Evolutionary conservation across 192 early-diverging fungal genomes (phyloP), one percentile per base, ranked within the genome.

Genomic region (Haplosporangium gracile): DNA sequence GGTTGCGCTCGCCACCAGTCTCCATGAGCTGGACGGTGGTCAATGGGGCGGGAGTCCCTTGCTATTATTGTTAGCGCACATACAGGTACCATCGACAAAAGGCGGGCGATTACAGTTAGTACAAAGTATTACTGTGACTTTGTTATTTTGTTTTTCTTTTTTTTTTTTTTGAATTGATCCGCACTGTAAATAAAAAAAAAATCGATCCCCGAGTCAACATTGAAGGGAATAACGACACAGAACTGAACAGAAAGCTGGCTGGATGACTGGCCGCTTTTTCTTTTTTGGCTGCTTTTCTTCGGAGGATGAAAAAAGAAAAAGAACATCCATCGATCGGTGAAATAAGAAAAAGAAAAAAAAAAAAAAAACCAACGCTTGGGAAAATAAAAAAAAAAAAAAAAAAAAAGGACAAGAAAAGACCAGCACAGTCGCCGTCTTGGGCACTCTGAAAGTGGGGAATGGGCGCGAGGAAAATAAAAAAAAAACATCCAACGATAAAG

Each of bases 11-110:
- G 74, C 57, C 74, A 39, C 76, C 74, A 36, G 73, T 74, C 40
- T 72, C 88, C 74, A 88, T 85, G 29, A 91, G 88, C 85, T 87
- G 82, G 39, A 92, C 89, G 2, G 88, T 82, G 72, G 88, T 91
- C 74, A 93, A 71, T 90, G 95, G 88, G 93, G 91, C 70, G 88
- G 94, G 81, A 82, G 87, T 78, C 91, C 93, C 93, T 70, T 94
- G 91, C 68, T 86, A 76, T 42, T 24, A 40, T 55, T n/a, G 22
- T 47, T 16, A 1, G 11, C 32, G 18, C 2, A 29, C 32, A 51
- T 32, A 45, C 29, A 57, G 45, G 73, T 32, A 74, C 36, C 49
- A 39, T 32, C 39, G 36, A 20, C 18, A n/a, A 71, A 42, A 42
- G 70, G 20, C 40, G 70, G 36, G 70, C 36, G 70, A 71, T 40